Evolutionary conservation across 306 rosid species (phyloP), one percentile per base, ranked within the genome.

Genomic region (Glycine latifolia): DNA sequence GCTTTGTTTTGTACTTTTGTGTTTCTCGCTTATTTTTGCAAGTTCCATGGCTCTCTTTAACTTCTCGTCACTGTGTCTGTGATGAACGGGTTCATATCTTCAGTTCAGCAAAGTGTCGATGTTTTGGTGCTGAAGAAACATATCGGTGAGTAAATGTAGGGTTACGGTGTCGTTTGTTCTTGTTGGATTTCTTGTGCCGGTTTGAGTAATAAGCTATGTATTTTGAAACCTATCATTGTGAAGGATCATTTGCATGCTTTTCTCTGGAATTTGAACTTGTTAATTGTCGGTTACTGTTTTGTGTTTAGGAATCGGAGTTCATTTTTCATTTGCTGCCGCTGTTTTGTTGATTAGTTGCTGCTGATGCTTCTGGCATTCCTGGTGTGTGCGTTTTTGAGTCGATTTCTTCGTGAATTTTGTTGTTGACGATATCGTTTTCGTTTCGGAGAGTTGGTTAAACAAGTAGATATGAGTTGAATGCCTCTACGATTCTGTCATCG

Each of bases 391-490:
- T 31, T 8, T 56, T 76, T 58, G 78, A 60, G 37, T 85, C 46
- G 17, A 60, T 61, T 65, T 56, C 12, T 70, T 50, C 8, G 15
- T 75, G 1, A 54, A 44, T 46, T 43, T 67, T 9, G 50, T 11
- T 35, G 44, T 20, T 59, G 48, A 9, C n/a, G 67, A 10, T 33
- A 67, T 61, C 33, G 4, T 72, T 65, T 53, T 15, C 20, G 86
- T 35, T 46, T 54, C 8, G n/a, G 68, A 20, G 72, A 56, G 88
- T 63, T 77, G 77, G 46, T 60, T 88, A 43, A 84, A 54, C 82
- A 60, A 15, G 48, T 84, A 58, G 94, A 90, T 91, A 91, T 90
- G 87, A 79, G 75, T 66, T 47, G 71, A 52, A 63, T 7, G 74
- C 59, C 39, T 56, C 48, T 85, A 44, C 56, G 41, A n/a, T 6